A percentile compares a stretch with the other conserved stretches of the same genome.
Evolutionary conservation across 257 asterid species (phyloP).

Genomic region (Fraxinus anomala): DNA sequence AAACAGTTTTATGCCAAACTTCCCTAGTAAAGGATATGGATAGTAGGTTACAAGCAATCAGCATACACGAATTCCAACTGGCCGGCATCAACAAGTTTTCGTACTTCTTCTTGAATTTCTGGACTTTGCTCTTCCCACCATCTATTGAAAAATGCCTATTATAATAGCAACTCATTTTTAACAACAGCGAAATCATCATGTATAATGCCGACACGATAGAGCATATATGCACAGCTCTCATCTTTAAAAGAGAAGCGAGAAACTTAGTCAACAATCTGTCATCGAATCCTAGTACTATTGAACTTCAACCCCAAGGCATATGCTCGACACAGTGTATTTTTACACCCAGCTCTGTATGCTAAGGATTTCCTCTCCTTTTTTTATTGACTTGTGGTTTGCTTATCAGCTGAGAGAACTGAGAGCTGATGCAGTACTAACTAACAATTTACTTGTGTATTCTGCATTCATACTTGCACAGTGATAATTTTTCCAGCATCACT

Average conservation of each 20-base stretch:
- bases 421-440: background rate
- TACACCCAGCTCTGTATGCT: background rate
- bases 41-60: slow-evolving; percentile 4
- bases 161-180: slow-evolving; percentile 18
- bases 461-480: background rate
- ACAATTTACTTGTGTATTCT: background rate
- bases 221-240: background rate
- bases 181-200: slow-evolving; percentile 7
- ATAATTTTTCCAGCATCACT: background rate
- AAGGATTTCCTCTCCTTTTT: background rate
- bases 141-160: slow-evolving; percentile 76
- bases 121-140: slow-evolving; percentile 83
- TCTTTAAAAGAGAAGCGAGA: background rate
- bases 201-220: background rate
- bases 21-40: background rate
- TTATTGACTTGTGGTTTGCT: background rate
- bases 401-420: background rate
- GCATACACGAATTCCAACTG: slow-evolving; percentile 89
- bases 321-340: background rate
- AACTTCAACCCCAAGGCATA: background rate
- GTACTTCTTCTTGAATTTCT: slow-evolving; percentile 53
- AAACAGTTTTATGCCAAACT: background rate
- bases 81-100: slow-evolving; percentile 63
- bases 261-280: background rate
- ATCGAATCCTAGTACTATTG: background rate